Evolutionary conservation across 1,284 basidiomycete species (phyloP).

Genomic region (Nidula niveotomentosa): DNA sequence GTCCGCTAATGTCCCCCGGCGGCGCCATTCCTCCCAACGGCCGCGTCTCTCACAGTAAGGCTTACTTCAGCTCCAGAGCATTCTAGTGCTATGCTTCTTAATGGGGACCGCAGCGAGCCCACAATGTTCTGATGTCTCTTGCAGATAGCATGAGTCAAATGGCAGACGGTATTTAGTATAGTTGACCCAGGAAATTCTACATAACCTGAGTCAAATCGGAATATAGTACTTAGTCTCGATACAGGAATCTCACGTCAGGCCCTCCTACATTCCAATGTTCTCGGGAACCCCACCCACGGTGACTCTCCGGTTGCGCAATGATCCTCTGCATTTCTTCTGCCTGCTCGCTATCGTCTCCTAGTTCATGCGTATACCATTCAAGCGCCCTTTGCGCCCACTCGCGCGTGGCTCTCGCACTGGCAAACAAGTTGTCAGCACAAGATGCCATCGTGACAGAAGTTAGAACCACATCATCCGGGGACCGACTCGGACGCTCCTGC

Average conservation of each 20-base stretch:
- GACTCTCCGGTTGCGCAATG: constrained; percentile 35
- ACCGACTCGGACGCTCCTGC: not conserved
- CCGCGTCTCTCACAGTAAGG: no score
- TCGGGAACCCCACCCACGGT: constrained; percentile 47
- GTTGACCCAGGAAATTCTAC: not conserved
- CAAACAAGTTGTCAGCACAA: constrained; percentile 4
- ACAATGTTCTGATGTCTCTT: no score
- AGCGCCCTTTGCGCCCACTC: constrained; percentile 49
- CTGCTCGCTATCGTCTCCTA: constrained; percentile 52
- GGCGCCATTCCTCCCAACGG: no score
- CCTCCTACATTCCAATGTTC: constrained; percentile 31
- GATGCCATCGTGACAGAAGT: not conserved
- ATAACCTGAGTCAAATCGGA: not conserved
- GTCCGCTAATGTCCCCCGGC: no score
- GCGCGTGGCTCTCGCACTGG: constrained; percentile 39
- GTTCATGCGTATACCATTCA: constrained; percentile 54
- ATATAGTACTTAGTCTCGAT: no score
- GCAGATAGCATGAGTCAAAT: no score
- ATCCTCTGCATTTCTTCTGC: constrained; percentile 35
- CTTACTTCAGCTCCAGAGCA: no score
- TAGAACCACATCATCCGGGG: not conserved
- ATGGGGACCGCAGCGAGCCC: no score
- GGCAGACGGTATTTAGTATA: no score
- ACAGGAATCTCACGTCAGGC: constrained; percentile 9
- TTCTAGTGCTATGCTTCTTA: no score